Percentiles rank a stretch among this genome's conserved stretches.
These are phyloP conservation scores for Dothistroma septosporum DNA, from an alignment of 2,329 filamentous ascomycete species.

Conservation along the genomic window DNA sequence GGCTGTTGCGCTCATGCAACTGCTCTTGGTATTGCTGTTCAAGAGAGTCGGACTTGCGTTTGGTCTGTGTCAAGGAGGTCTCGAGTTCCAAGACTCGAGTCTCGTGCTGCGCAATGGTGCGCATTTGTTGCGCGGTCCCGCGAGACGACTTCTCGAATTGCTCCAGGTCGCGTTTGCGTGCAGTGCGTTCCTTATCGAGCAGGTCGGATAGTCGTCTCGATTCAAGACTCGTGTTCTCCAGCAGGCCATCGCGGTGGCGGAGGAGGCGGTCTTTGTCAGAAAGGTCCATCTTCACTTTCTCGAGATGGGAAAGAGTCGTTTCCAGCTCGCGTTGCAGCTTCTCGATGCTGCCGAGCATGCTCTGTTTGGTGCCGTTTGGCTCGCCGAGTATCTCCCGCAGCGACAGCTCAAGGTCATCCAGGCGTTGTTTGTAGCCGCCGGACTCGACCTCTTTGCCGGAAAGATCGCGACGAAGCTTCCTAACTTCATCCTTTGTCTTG, in stretches of 20 bases:
- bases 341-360: conserved; percentile 74
- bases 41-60: conserved; percentile 67
- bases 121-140: conserved; percentile 79
- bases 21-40: conserved; percentile 83
- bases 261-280: conserved; percentile 89
- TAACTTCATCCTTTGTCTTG: conserved; percentile 77
- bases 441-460: conserved; percentile 83
- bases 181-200: conserved; percentile 83
- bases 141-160: conserved; percentile 86
- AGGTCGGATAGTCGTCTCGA: conserved; percentile 78
- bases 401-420: conserved; percentile 85
- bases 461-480: conserved; percentile 76
- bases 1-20: conserved; percentile 79
- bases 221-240: conserved; percentile 86
- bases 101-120: conserved; percentile 80
- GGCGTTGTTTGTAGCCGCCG: conserved; percentile 82
- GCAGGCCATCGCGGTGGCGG: conserved; percentile 78
- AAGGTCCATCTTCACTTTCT: conserved; percentile 69
- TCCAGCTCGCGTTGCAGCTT: conserved; percentile 87
- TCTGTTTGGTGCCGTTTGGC: conserved; percentile 78
- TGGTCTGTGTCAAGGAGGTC: conserved; percentile 69
- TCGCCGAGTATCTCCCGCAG: conserved; percentile 83
- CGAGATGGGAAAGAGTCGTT: conserved; percentile 75
- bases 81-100: conserved; percentile 82
- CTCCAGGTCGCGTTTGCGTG: conserved; percentile 78